Percentiles rank a stretch among this genome's conserved stretches.
phyloP scores from a whole-genome alignment of 768 basidiomycete genomes.

The Boletus rubroflammeus region DNA sequence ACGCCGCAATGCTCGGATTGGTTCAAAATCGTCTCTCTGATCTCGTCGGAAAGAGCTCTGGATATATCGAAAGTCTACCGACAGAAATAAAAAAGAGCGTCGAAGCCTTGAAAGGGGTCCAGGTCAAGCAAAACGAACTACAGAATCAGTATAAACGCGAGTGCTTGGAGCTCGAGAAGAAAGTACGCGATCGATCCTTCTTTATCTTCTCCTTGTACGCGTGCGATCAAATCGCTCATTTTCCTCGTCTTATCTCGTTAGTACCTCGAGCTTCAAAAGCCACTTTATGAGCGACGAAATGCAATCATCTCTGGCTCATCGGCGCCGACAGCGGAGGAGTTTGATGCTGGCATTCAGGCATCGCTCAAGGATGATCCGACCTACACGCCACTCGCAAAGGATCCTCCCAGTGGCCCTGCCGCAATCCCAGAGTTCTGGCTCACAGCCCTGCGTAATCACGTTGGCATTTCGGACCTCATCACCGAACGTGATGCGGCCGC shows the following conservation, averaged over 20 bases:
- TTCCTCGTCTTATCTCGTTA: constrained; percentile 24
- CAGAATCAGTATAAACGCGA: constrained; percentile 92
- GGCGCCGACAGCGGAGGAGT: constrained; percentile 74
- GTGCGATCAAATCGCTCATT: constrained; percentile 8
- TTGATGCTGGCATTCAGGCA: constrained; percentile 72
- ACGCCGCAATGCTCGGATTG: constrained; percentile 74
- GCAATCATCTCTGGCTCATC: constrained; percentile 79
- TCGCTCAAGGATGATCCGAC: constrained; percentile 74
- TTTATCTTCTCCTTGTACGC: constrained; percentile 11
- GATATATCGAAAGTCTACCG: constrained; percentile 90
- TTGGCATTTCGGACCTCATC: constrained; percentile 81
- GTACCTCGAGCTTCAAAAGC: constrained; percentile 76
- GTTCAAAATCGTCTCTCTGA: constrained; percentile 84
- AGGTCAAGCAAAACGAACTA: constrained; percentile 85
- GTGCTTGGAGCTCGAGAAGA: constrained; percentile 93
- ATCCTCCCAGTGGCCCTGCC: constrained; percentile 38
- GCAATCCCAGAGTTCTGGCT: constrained; percentile 96
- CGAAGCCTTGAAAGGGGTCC: constrained; percentile 91
- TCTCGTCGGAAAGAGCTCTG: constrained; percentile 88
- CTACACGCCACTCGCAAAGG: constrained; percentile 59
- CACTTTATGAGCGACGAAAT: constrained; percentile 82
- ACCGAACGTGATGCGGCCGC: constrained; percentile 89
- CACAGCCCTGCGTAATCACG: constrained; percentile 90
- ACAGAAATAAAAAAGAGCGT: constrained; percentile 76
- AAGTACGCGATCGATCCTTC: constrained; percentile 47